phyloP scores from a whole-genome alignment of 192 early-diverging fungal genomes.

The Rhizophagus clarus region DNA sequence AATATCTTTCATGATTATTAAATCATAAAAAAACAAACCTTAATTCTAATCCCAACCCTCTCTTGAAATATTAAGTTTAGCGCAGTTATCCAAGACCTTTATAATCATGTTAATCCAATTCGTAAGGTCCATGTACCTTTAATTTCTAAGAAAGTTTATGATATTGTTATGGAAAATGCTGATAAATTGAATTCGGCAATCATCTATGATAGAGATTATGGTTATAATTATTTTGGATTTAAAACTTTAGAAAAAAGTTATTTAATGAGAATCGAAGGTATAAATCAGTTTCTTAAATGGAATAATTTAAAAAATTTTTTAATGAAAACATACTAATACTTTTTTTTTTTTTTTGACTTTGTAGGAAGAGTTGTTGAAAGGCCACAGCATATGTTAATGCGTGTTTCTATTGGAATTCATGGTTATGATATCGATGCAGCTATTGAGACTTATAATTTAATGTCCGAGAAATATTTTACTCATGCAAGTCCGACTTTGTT shows the following conservation, averaged over 20 bases:
- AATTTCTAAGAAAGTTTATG: conserved; percentile 80
- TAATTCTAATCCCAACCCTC: too few species aligned
- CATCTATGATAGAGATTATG: conserved; percentile 96
- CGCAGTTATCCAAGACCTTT: conserved; percentile 81
- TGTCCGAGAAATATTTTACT: conserved; percentile 94
- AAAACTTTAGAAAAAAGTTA: conserved; percentile 98
- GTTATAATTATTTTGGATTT: conserved; percentile 99
- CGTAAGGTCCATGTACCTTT: conserved; percentile 83
- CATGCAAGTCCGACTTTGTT: conserved; percentile 97
- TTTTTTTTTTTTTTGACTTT: too few species aligned
- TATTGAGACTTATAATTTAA: conserved; percentile 92
- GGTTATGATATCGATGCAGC: conserved; percentile 88
- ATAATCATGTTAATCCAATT: conserved; percentile 89
- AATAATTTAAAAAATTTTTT: too few species aligned
- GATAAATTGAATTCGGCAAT: conserved; percentile 93
- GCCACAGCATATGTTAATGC: conserved; percentile 98
- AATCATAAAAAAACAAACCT: too few species aligned
- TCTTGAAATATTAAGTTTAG: conserved; percentile 60
- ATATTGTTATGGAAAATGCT: conserved; percentile 67
- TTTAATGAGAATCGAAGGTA: conserved; percentile 83
- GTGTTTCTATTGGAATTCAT: conserved; percentile 96
- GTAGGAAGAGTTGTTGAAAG: conserved; percentile 77
- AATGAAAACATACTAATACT: too few species aligned
- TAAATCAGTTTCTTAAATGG: too few species aligned
- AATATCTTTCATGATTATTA: too few species aligned